Percentiles rank a stretch among this genome's conserved stretches.
These are phyloP conservation scores for Harringtonia lauricola DNA, from an alignment of 2,329 filamentous ascomycete species.

Conservation along the genomic window DNA sequence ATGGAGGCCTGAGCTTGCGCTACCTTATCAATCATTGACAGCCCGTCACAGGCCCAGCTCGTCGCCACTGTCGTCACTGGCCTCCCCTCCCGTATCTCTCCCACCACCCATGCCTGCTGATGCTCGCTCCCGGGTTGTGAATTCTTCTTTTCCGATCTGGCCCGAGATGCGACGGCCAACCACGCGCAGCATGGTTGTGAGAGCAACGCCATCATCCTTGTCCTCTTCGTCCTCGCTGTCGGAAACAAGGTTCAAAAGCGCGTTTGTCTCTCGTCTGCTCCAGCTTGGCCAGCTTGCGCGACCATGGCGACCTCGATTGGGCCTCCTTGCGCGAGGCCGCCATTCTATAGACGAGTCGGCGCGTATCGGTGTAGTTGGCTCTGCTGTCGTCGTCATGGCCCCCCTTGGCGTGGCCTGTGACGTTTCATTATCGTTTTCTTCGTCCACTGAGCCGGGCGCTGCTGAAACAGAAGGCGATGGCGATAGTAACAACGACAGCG, in stretches of 20 bases:
- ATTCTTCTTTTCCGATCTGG: too few relatives aligned
- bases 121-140: too few relatives aligned
- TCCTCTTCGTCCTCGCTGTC: conserved; percentile 6
- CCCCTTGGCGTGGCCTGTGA: not conserved
- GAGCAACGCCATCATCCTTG: not conserved
- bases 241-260: conserved; percentile 7
- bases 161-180: too few relatives aligned
- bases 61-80: conserved; percentile 5
- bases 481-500: too few relatives aligned
- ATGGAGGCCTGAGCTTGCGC: too few relatives aligned
- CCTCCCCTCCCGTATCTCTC: not conserved
- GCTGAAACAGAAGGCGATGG: not conserved
- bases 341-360: not conserved
- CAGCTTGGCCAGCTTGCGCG: not conserved
- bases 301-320: not conserved
- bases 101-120: too few relatives aligned
- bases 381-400: not conserved
- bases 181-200: not conserved
- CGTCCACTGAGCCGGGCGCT: not conserved
- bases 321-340: not conserved
- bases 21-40: not conserved
- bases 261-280: not conserved
- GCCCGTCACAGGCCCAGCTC: conserved; percentile 11
- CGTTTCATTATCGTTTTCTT: not conserved
- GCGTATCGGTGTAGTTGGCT: not conserved